phyloP scores from a whole-genome alignment of 208 protist species.

The Strigomonas culicis region DNA sequence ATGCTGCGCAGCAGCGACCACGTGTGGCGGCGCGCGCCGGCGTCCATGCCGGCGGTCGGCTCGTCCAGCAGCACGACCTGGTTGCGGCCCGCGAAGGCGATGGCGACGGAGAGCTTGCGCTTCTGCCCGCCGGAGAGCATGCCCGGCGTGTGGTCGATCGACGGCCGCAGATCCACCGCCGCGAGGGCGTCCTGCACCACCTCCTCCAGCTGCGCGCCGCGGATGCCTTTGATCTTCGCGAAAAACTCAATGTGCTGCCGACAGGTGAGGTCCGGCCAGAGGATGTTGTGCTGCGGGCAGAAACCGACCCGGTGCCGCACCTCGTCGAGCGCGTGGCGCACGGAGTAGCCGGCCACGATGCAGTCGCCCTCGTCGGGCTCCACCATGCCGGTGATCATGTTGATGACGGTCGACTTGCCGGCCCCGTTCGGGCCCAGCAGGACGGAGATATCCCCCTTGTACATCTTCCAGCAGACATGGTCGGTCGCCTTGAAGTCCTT shows the following conservation, averaged over 20 bases:
- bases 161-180: constrained; percentile 46
- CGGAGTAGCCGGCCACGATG: constrained; percentile 58
- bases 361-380: constrained; percentile 60
- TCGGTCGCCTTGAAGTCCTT: constrained; percentile 59
- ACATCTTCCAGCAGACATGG: constrained; percentile 43
- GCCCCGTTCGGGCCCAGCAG: constrained; percentile 70
- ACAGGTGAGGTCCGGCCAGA: constrained; percentile 87
- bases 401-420: constrained; percentile 72
- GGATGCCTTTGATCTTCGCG: constrained; percentile 80
- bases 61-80: constrained; percentile 86
- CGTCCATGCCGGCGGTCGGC: constrained; percentile 89
- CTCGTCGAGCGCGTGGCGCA: constrained; percentile 36
- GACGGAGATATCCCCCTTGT: constrained; percentile 57
- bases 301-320: constrained; percentile 81
- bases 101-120: constrained; percentile 77
- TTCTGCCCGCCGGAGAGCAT: constrained; percentile 83
- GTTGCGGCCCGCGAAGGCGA: constrained; percentile 79
- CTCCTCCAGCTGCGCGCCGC: constrained; percentile 18
- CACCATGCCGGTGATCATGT: constrained; percentile 81
- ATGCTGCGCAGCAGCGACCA: constrained; percentile 72
- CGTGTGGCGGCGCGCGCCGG: constrained; percentile 61
- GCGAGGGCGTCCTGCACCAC: constrained; percentile 32
- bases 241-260: constrained; percentile 91
- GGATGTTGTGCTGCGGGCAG: constrained; percentile 94
- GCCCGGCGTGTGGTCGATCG: constrained; percentile 20